A percentile compares a stretch with the other conserved stretches of the same genome.
These are phyloP conservation scores for Inosperma sp. DNA, from an alignment of 768 basidiomycete genomes.

Conservation along the genomic window DNA sequence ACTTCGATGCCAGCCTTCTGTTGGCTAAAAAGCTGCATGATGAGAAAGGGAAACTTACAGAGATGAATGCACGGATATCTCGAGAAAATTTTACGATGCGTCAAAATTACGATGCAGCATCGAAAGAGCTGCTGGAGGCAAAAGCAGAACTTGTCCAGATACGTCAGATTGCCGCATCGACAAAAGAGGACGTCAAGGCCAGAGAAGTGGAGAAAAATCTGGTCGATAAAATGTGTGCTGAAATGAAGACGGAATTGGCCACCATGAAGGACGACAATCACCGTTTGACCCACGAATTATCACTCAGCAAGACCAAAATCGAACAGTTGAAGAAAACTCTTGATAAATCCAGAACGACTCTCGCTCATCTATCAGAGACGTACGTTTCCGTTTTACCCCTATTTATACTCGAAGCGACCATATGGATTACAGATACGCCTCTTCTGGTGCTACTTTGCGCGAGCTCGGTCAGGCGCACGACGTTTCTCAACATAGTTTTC, in stretches of 20 bases:
- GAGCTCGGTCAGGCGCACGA: slow-evolving; percentile 19
- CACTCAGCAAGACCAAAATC: slow-evolving; percentile 8
- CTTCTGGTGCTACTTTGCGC: slow-evolving; percentile 11
- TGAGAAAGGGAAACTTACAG: slow-evolving; percentile 13
- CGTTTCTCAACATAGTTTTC: slow-evolving; percentile 7
- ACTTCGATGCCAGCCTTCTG: too few relatives aligned
- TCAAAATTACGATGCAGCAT: slow-evolving; percentile 3
- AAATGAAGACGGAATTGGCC: slow-evolving; percentile 13
- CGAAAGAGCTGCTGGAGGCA: slow-evolving; percentile 1
- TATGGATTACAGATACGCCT: slow-evolving; percentile 10
- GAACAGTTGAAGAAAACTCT: slow-evolving; percentile 11
- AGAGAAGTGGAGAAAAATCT: background rate
- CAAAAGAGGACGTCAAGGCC: slow-evolving; percentile 9
- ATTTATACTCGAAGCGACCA: background rate
- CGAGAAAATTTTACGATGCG: slow-evolving; percentile 15
- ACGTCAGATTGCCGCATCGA: slow-evolving; percentile 7
- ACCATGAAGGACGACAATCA: slow-evolving; percentile 5
- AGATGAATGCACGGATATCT: slow-evolving; percentile 6
- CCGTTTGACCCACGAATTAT: slow-evolving; percentile 7
- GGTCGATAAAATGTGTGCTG: slow-evolving; percentile 2
- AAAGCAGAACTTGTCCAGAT: slow-evolving; percentile 14
- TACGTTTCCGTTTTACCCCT: background rate
- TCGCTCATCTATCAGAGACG: background rate
- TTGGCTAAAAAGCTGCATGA: slow-evolving; percentile 2
- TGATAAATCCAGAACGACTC: slow-evolving; percentile 6